phyloP scores from a whole-genome alignment of 1,284 basidiomycete genomes.

The Puccinia novopanici region DNA sequence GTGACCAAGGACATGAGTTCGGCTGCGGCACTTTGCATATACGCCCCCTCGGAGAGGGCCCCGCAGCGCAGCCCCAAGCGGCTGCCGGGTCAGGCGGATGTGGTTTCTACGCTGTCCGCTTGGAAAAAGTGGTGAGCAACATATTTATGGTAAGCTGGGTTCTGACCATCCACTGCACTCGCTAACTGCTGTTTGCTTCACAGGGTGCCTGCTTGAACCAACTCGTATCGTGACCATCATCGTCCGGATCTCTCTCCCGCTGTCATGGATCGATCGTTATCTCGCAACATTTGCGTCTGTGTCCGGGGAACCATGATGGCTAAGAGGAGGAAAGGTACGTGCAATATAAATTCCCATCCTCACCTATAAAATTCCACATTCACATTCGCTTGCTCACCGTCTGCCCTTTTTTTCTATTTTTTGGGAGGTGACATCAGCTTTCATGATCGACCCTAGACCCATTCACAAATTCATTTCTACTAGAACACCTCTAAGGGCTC shows the following conservation, averaged over 20 bases:
- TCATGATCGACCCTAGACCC: slow-evolving; percentile 30
- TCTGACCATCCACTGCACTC: neutral
- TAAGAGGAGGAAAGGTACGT: slow-evolving; percentile 24
- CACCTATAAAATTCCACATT: neutral
- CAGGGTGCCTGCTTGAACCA: neutral
- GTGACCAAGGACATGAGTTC: too few relatives aligned
- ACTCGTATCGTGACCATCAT: neutral
- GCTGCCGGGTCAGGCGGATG: neutral
- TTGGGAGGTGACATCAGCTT: neutral
- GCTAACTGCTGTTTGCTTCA: neutral
- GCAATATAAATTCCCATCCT: neutral
- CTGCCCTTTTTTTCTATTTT: neutral
- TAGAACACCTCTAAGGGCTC: slow-evolving; percentile 2
- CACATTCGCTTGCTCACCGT: neutral
- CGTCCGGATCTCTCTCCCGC: neutral
- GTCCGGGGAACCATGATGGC: slow-evolving; percentile 22
- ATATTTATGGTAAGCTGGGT: slow-evolving; percentile 1
- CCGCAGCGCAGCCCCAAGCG: too few relatives aligned
- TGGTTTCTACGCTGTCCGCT: neutral
- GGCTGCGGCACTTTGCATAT: neutral
- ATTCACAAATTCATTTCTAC: slow-evolving; percentile 26
- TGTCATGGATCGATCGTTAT: slow-evolving; percentile 25
- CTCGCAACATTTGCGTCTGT: slow-evolving; percentile 20
- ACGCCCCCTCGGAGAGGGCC: neutral
- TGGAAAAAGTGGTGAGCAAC: neutral